Evolutionary conservation across 768 basidiomycete genomes (phyloP).

Genomic region (Tubosaeta sp.): DNA sequence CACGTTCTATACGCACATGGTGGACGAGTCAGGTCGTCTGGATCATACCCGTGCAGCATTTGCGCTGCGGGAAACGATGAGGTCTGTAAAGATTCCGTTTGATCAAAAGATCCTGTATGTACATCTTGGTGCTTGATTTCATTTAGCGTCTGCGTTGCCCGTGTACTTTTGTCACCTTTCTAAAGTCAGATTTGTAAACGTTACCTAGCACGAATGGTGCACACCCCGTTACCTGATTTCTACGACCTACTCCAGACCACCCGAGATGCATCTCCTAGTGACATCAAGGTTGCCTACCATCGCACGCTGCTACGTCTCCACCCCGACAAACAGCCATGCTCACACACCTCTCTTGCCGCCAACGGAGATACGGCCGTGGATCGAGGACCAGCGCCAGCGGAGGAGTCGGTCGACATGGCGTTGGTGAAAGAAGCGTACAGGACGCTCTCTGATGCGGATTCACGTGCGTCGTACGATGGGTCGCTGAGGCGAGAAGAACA

Average conservation of each 20-base stretch:
- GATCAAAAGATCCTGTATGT: not conserved
- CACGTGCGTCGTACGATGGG: constrained; percentile 51
- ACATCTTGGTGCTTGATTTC: not conserved
- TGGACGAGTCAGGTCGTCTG: not conserved
- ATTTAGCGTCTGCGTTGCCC: too few relatives aligned
- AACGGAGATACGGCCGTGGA: not conserved
- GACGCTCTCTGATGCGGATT: constrained; percentile 48
- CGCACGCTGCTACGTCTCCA: constrained; percentile 59
- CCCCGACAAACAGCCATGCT: constrained; percentile 48
- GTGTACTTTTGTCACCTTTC: too few relatives aligned
- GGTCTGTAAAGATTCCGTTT: not conserved
- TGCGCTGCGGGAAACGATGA: not conserved
- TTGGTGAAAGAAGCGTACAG: constrained; percentile 64
- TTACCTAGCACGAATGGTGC: constrained; percentile 3
- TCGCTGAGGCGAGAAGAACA: constrained; percentile 7
- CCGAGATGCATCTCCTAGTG: constrained; percentile 42
- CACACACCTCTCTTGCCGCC: not conserved
- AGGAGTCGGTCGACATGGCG: constrained; percentile 41
- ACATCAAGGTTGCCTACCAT: constrained; percentile 72
- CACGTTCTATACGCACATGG: not conserved
- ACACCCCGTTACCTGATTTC: constrained; percentile 37
- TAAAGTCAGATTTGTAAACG: too few relatives aligned
- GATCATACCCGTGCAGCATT: not conserved
- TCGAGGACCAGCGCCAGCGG: not conserved
- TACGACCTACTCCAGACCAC: constrained; percentile 57